These are phyloP conservation scores for Melastoma candidum DNA, from an alignment of 441 rosid species.

Conservation along the genomic window DNA sequence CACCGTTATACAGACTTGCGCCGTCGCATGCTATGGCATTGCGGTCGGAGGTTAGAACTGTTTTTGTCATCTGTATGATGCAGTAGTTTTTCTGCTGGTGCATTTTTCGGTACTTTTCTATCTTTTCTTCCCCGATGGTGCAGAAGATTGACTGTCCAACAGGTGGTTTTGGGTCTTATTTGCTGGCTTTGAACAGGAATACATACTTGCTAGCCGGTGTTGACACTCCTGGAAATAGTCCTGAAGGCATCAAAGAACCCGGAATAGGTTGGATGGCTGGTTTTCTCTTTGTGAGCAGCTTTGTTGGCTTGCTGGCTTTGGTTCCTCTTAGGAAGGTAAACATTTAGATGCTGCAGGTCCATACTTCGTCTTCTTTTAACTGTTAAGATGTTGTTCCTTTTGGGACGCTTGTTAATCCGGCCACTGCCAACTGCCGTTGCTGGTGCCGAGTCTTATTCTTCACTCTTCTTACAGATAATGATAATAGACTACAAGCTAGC, in stretches of 20 bases:
- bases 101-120: neutral
- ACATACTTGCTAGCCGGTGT: conserved; percentile 4
- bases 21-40: conserved; percentile 6
- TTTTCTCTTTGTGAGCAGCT: conserved; percentile 7
- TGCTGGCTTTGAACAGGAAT: conserved; percentile 6
- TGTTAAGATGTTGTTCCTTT: too few relatives aligned
- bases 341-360: neutral
- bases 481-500: conserved; percentile 68
- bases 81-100: neutral
- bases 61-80: neutral
- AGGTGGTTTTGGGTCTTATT: conserved; percentile 5
- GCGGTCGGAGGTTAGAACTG: conserved; percentile 1
- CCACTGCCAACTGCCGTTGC: neutral
- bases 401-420: too few relatives aligned
- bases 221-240: conserved; percentile 2
- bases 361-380: neutral
- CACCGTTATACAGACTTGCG: conserved; percentile 1
- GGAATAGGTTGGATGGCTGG: conserved; percentile 7
- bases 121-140: neutral
- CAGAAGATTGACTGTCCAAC: neutral
- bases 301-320: conserved; percentile 1
- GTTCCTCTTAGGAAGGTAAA: conserved; percentile 7
- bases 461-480: conserved; percentile 47
- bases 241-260: conserved; percentile 3
- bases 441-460: conserved; percentile 4